phyloP scores from a whole-genome alignment of 306 rosid genomes.

The Oxytropis ochrocephala region DNA sequence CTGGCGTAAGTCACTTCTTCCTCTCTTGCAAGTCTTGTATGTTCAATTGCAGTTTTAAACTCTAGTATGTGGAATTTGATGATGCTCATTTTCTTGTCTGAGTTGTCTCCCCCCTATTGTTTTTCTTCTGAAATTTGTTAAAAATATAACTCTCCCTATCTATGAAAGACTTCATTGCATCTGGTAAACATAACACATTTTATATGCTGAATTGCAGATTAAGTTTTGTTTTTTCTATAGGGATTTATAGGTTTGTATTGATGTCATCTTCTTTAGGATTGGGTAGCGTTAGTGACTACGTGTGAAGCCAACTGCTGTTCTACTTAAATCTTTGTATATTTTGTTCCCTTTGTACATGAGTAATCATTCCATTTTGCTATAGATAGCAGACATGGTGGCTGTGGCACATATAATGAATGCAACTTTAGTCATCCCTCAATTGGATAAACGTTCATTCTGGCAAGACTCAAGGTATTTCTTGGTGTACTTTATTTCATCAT shows the following conservation, averaged over 20 bases:
- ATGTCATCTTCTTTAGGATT: conserved; percentile 12
- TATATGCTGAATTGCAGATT: neutral
- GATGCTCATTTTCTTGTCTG: neutral
- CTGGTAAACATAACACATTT: neutral
- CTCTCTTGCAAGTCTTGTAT: conserved; percentile 14
- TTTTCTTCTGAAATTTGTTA: conserved; percentile 2
- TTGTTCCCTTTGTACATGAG: neutral
- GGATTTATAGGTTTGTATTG: conserved; percentile 7
- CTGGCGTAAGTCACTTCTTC: conserved; percentile 63
- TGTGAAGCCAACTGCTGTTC: conserved; percentile 14
- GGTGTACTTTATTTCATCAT: conserved; percentile 5
- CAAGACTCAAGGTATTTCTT: conserved; percentile 67
- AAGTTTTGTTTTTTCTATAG: neutral
- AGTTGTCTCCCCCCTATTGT: neutral
- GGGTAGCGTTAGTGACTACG: neutral
- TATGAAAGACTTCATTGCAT: neutral
- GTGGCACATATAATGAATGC: conserved; percentile 89
- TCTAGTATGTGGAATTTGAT: neutral
- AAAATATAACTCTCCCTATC: neutral
- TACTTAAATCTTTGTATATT: neutral
- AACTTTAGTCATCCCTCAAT: conserved; percentile 82
- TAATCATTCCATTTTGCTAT: conserved; percentile 15
- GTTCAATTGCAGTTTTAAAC: neutral
- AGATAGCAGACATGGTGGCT: conserved; percentile 96
- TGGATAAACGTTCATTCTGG: conserved; percentile 93